A percentile compares a stretch with the other conserved stretches of the same genome.
These are phyloP conservation scores for Solanum rostratum DNA, from an alignment of 257 asterid genomes.

Conservation along the genomic window DNA sequence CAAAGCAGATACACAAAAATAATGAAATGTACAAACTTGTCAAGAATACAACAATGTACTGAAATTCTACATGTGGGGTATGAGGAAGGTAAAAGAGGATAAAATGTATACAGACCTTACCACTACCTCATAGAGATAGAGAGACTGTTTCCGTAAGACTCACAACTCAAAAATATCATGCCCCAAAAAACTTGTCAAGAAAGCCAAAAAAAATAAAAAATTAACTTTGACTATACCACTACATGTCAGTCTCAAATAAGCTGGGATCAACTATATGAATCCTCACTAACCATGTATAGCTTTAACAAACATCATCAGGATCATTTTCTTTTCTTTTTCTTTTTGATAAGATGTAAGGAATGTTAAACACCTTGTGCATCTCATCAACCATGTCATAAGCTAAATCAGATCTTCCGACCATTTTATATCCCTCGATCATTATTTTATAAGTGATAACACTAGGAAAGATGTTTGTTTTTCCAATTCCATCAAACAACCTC, in stretches of 20 bases:
- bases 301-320: neutral
- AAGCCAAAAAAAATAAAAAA: neutral
- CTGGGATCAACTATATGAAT: neutral
- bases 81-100: too few species aligned
- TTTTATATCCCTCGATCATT: slow-evolving; percentile 1
- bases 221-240: neutral
- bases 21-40: neutral
- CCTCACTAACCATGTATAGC: neutral
- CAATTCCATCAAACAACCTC: slow-evolving; percentile 17
- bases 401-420: neutral
- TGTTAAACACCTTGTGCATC: neutral
- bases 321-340: neutral
- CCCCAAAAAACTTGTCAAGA: neutral
- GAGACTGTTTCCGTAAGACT: too few species aligned
- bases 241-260: neutral
- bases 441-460: slow-evolving; percentile 13
- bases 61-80: too few species aligned
- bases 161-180: too few species aligned
- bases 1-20: neutral
- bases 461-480: slow-evolving; percentile 18
- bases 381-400: neutral
- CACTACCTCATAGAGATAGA: too few species aligned
- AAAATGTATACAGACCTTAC: too few species aligned
- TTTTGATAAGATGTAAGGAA: neutral
- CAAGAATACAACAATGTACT: neutral